Percentiles rank a stretch among this genome's conserved stretches.
These are phyloP conservation scores for Purshia tridentata DNA, from an alignment of 306 rosid species.

Conservation along the genomic window DNA sequence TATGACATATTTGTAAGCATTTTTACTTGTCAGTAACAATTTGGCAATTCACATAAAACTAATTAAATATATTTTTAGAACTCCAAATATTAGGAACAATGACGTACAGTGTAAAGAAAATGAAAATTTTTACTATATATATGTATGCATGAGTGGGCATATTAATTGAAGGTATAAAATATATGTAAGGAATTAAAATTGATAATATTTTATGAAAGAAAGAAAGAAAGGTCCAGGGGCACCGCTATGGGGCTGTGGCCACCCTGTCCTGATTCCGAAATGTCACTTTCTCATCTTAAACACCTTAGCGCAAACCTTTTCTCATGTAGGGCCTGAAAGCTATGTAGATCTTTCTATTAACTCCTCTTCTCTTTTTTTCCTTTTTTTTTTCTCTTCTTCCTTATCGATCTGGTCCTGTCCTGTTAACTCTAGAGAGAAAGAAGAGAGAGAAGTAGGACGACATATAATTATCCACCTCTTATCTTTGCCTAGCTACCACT, in stretches of 20 bases:
- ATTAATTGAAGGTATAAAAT: too few relatives aligned
- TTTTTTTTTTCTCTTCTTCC: not conserved
- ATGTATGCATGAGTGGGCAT: too few relatives aligned
- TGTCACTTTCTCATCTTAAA: constrained; percentile 77
- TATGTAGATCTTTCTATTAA: constrained; percentile 74
- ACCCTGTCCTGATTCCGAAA: constrained; percentile 67
- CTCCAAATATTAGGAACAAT: too few relatives aligned
- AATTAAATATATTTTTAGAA: too few relatives aligned
- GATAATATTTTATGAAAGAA: not conserved
- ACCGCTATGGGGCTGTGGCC: constrained; percentile 78
- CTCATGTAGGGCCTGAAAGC: constrained; percentile 67
- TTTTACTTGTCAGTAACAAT: too few relatives aligned
- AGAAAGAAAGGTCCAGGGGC: constrained; percentile 75
- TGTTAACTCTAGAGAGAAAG: constrained; percentile 2
- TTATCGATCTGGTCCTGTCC: constrained; percentile 3
- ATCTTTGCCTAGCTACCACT: constrained; percentile 35
- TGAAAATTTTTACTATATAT: too few relatives aligned
- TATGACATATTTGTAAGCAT: too few relatives aligned
- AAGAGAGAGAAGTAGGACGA: not conserved
- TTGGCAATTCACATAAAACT: too few relatives aligned
- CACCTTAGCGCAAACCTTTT: constrained; percentile 41
- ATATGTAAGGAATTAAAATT: not conserved
- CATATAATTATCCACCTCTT: constrained; percentile 31
- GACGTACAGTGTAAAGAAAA: too few relatives aligned
- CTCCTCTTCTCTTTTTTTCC: constrained; percentile 26